phyloP scores from a whole-genome alignment of 345 rosid genomes.

The Mercurialis annua region DNA sequence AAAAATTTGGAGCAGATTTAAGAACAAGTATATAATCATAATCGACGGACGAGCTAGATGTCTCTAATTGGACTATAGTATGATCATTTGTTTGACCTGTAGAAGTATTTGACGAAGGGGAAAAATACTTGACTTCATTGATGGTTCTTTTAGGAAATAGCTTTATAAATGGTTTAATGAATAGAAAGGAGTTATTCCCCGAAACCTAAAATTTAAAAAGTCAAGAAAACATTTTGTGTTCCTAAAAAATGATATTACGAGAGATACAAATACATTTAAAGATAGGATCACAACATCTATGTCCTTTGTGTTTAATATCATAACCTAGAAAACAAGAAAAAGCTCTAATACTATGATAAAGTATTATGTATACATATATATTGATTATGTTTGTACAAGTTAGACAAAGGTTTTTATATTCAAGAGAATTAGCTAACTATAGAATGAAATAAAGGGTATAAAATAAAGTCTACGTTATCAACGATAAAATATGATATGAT shows the following conservation, averaged over 20 bases:
- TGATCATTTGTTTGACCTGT: neutral
- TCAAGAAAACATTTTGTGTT: neutral
- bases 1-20: neutral
- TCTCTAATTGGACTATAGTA: neutral
- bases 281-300: conserved; percentile 1
- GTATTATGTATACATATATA: too few relatives aligned
- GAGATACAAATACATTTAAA: neutral
- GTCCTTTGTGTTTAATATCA: neutral
- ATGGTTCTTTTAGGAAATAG: neutral
- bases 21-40: neutral
- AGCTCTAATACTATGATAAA: too few relatives aligned
- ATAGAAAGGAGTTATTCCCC: neutral
- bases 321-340: neutral
- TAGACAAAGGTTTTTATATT: too few relatives aligned
- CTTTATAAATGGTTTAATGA: neutral
- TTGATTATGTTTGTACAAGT: too few relatives aligned
- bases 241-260: neutral
- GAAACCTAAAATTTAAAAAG: neutral
- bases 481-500: too few relatives aligned
- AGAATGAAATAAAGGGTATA: too few relatives aligned
- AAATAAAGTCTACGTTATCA: too few relatives aligned
- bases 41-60: neutral
- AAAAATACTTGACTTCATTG: neutral
- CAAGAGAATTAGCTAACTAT: too few relatives aligned
- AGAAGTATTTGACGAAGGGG: neutral